Evolutionary conservation across 306 rosid genomes (phyloP).

Genomic region (Inga oerstediana): DNA sequence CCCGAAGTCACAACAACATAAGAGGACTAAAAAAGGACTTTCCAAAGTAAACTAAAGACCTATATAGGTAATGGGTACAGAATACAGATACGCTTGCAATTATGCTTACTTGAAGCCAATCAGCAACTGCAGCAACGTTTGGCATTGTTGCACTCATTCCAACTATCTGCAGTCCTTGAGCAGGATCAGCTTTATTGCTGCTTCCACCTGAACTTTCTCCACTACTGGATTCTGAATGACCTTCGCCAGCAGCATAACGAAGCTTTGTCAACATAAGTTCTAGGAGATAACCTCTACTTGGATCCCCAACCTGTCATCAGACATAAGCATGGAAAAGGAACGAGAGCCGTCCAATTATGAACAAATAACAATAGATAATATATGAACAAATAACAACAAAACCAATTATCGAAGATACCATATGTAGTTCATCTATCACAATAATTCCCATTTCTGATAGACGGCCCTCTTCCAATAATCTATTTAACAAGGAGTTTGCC

Average conservation of each 20-base stretch:
- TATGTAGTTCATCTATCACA: constrained; percentile 96
- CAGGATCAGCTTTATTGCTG: constrained; percentile 84
- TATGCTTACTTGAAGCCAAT: constrained; percentile 93
- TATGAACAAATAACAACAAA: constrained; percentile 26
- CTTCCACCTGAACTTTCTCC: constrained; percentile 92
- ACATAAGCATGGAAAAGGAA: constrained; percentile 35
- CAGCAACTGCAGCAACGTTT: constrained; percentile 95
- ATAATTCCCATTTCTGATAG: constrained; percentile 94
- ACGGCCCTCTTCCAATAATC: constrained; percentile 90
- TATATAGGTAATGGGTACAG: not conserved
- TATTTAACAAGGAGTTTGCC: constrained; percentile 90
- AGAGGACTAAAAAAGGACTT: constrained; percentile 14
- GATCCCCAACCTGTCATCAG: constrained; percentile 90
- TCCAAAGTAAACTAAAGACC: constrained; percentile 17
- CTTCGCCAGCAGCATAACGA: constrained; percentile 98
- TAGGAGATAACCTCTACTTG: constrained; percentile 87
- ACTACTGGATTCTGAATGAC: constrained; percentile 76
- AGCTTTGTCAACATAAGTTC: constrained; percentile 97
- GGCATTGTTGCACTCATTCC: constrained; percentile 99
- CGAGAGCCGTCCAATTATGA: constrained; percentile 33
- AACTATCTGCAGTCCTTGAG: constrained; percentile 91
- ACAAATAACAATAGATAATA: constrained; percentile 22
- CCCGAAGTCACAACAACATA: constrained; percentile 18
- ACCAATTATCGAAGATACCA: constrained; percentile 56
- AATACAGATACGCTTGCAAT: constrained; percentile 17